Base-by-base conservation (phyloP, 2,329 filamentous ascomycete genomes). In the Fusarium secorum region DNA sequence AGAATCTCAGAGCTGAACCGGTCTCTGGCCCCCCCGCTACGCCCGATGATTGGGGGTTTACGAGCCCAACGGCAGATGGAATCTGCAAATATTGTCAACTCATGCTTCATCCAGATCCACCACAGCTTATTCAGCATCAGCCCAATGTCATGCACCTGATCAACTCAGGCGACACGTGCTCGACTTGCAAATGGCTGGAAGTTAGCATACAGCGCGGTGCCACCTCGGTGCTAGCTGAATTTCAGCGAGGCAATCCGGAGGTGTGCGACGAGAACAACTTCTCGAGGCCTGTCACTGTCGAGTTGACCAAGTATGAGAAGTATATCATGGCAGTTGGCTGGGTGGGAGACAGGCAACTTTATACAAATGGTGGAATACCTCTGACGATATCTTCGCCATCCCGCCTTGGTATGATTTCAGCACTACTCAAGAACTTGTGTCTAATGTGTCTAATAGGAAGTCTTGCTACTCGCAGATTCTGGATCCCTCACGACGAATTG, bases 51-150 rank as follows among this genome's bases (percentile, higher is more conserved):
- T 58, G 62, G 51, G 60, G 60, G 3, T 65, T 64, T 5, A 64
- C 22, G 7, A 39, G 22, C 5, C 14, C 51, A 4, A 65, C 44
- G 7, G 11, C 38, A 8, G 62, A 51, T 3, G 62, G 60, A 2
- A 22, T 64, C 7, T 64, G 62, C 33, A 65, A 65, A 48, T 58
- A 58, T 14, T 64, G 62, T 0, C 60, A 64, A 11, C 51, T 65
- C 1, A 44, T 65, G 15, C 22, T 65, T 14, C 38, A 58, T 7
- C 44, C 60, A 11, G 44, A 65, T 26, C 49, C 60, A 1, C 62
- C 60, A 3, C 13, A 18, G 2, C 26, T 64, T 3, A 15, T 58
- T 0, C 30, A 65, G 10, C 62, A 65, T 24, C 62, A 65, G 4
- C 44, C 49, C 0, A 65, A 65, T 17, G 1, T 51, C 3, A 24